Base-by-base conservation (phyloP, 2,329 filamentous ascomycete species). In the Neospermospora avenae region DNA sequence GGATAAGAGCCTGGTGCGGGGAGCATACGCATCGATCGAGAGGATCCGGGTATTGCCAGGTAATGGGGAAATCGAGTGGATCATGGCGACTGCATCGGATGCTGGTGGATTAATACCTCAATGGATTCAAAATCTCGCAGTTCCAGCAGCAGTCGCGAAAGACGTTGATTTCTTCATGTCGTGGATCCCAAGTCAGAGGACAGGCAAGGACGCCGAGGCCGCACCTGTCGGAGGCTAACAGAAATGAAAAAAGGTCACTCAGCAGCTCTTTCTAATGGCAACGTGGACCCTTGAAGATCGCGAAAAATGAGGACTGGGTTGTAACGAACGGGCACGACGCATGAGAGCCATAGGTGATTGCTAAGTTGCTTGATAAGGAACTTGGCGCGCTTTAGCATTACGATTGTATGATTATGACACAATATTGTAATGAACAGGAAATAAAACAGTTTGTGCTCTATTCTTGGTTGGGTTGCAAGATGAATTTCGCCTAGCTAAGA, bases 21-120 rank as follows among this genome's bases (percentile, higher is more conserved):
- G 82, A 3, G 76, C 77, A 10, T 91, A 91, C 68, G 82, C 79
- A 28, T 87, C 84, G 64, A 77, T 91, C 1, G 89, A 92, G 76
- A 75, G 83, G 48, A 75, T 88, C 35, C 56, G 70, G 53, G 46
- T 70, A 41, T 41, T 71, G 22, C 66, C 68, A 5, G 66, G 58
- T 4, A 70, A 67, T n/a, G 75, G 76, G 0, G 72, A 75, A 18
- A 78, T 90, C 49, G 85, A 88, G 73, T 95, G 90, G 90, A 77
- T 87, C 60, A 93, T 93, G 88, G 88, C 84, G 8, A 93, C 89
- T 10, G 82, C 86, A 11, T 88, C 85, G 61, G 83, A 93, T 71
- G 89, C 89, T 0, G 80, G 80, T 57, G 90, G 90, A 0, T 73
- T 80, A 28, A 69, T 93, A 58, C 90, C 90, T 0, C 77, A 80